These are phyloP conservation scores for Globisporangium yorkense DNA, from an alignment of 352 stramenopile genomes.

Conservation along the genomic window DNA sequence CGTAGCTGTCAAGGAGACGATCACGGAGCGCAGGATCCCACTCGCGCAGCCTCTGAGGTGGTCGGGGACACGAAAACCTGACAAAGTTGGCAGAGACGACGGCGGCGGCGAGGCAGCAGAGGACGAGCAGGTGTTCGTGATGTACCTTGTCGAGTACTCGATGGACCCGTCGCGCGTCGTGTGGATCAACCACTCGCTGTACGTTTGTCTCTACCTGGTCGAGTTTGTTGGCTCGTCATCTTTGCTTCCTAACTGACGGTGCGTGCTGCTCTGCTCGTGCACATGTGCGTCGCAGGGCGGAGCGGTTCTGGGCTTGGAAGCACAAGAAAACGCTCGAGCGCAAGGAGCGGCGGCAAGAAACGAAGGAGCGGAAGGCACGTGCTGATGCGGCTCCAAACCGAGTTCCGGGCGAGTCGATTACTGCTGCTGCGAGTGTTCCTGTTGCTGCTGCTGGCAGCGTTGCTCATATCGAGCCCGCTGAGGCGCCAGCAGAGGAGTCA, in stretches of 20 bases:
- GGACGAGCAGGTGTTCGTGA: conserved; percentile 34
- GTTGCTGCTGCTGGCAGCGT: neutral
- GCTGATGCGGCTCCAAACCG: neutral
- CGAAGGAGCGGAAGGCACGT: conserved; percentile 11
- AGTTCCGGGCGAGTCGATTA: neutral
- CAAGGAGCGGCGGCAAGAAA: conserved; percentile 16
- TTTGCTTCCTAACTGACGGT: neutral
- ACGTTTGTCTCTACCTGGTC: conserved; percentile 11
- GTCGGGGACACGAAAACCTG: neutral
- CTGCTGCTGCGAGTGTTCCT: neutral
- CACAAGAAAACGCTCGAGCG: conserved; percentile 23
- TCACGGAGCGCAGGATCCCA: conserved; percentile 22
- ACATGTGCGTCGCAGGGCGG: conserved; percentile 19
- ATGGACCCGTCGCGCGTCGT: conserved; percentile 50
- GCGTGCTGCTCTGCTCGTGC: neutral
- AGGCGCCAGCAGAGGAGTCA: neutral
- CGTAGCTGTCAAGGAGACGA: conserved; percentile 22
- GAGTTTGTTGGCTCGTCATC: neutral
- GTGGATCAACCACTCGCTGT: conserved; percentile 69
- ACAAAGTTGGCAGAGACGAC: neutral
- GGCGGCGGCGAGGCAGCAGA: conserved; percentile 10
- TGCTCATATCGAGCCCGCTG: neutral
- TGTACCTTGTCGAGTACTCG: conserved; percentile 69
- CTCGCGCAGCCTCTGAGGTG: conserved; percentile 11
- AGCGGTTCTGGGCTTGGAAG: conserved; percentile 50